These are phyloP conservation scores for Chalaropsis thielavioides DNA, from an alignment of 2,329 filamentous ascomycete genomes.

Conservation along the genomic window DNA sequence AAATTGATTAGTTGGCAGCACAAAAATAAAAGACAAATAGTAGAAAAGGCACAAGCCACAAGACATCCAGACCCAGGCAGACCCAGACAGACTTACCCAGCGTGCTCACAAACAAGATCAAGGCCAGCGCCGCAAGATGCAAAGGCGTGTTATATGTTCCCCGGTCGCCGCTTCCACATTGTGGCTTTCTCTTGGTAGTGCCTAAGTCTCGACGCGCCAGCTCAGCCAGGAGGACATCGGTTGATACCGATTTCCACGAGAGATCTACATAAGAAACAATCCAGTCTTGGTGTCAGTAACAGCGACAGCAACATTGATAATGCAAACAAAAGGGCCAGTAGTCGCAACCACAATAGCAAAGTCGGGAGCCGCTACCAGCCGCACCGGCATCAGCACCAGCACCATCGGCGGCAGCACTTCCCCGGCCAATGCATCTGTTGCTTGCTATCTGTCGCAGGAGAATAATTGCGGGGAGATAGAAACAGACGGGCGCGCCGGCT, in stretches of 20 bases:
- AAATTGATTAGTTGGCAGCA: not conserved
- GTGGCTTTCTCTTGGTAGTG: slow-evolving; percentile 28
- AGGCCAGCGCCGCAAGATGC: slow-evolving; percentile 52
- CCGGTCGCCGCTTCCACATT: slow-evolving; percentile 36
- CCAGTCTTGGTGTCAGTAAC: not conserved
- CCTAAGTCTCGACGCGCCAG: slow-evolving; percentile 32
- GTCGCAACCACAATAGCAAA: not conserved
- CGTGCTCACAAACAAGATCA: slow-evolving; percentile 49
- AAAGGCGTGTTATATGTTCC: slow-evolving; percentile 50
- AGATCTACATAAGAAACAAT: slow-evolving; percentile 10
- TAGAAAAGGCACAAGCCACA: no score
- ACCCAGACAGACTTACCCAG: slow-evolving; percentile 29
- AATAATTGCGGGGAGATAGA: not conserved
- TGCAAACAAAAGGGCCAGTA: not conserved
- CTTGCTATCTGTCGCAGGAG: not conserved
- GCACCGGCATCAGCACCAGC: not conserved
- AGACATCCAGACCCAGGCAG: not conserved
- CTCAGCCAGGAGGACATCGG: slow-evolving; percentile 38
- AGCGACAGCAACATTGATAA: not conserved
- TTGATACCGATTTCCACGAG: slow-evolving; percentile 37
- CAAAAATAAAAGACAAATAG: slow-evolving; percentile 1
- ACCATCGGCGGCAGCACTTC: not conserved
- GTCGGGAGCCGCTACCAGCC: not conserved
- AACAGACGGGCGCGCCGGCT: not conserved
- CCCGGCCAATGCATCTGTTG: not conserved